These are phyloP conservation scores for Mucuna pruriens DNA, from an alignment of 306 rosid genomes.

Conservation along the genomic window DNA sequence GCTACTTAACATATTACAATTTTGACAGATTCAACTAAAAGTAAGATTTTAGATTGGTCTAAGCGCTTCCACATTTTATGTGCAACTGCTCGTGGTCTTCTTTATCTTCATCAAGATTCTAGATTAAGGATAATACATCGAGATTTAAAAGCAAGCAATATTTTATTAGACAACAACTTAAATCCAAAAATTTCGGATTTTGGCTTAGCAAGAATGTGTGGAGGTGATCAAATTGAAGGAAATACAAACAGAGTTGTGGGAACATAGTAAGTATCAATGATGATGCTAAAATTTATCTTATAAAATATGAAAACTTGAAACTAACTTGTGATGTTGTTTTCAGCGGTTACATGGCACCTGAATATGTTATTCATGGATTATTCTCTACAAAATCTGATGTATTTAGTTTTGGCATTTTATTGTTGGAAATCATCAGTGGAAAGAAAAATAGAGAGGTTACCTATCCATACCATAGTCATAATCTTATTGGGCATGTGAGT, in stretches of 20 bases:
- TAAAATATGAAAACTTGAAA: neutral
- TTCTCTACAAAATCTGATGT: constrained; percentile 41
- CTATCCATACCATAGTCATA: neutral
- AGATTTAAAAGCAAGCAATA: constrained; percentile 48
- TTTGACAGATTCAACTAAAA: constrained; percentile 5
- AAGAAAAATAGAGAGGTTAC: constrained; percentile 23
- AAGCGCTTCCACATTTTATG: constrained; percentile 25
- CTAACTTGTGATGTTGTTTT: neutral
- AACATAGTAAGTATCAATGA: constrained; percentile 36
- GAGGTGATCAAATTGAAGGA: constrained; percentile 28
- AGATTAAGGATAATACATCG: constrained; percentile 41
- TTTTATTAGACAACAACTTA: constrained; percentile 30
- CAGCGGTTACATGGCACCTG: constrained; percentile 44
- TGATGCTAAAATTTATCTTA: neutral
- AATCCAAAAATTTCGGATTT: constrained; percentile 48
- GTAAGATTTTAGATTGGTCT: constrained; percentile 30
- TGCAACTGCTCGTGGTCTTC: constrained; percentile 39
- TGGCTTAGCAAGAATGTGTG: constrained; percentile 35
- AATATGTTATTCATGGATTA: constrained; percentile 10
- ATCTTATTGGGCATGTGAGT: constrained; percentile 39
- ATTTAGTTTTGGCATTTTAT: constrained; percentile 35
- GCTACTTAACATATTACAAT: neutral
- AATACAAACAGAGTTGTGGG: constrained; percentile 28
- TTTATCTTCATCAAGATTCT: constrained; percentile 50
- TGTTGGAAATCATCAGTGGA: constrained; percentile 35